Percentiles rank a stretch among this genome's conserved stretches.
phyloP scores from a whole-genome alignment of 2,329 filamentous ascomycete genomes.

The Aspergillus oerlinghausenensis region DNA sequence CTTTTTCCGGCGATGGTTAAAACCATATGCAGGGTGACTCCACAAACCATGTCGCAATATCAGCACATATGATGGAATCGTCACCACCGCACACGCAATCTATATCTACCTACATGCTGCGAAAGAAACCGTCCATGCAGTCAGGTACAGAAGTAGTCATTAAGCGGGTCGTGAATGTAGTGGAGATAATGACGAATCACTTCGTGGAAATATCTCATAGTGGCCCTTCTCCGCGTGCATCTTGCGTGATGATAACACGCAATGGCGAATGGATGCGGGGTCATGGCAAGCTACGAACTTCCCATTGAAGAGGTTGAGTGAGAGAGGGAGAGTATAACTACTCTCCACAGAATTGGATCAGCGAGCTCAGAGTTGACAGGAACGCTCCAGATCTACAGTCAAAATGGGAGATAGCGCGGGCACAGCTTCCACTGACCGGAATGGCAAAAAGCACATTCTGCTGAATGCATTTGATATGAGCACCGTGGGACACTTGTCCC shows the following conservation, averaged over 20 bases:
- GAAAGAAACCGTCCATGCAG: neutral
- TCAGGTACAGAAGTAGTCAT: neutral
- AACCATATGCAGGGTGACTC: too few relatives aligned
- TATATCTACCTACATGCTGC: neutral
- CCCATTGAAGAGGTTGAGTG: neutral
- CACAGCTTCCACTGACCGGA: neutral
- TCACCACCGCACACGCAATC: neutral
- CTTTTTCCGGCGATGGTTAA: too few relatives aligned
- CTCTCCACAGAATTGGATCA: neutral
- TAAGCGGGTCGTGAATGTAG: conserved; percentile 9
- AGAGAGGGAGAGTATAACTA: neutral
- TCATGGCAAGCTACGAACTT: neutral
- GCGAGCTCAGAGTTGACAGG: conserved; percentile 5
- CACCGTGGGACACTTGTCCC: conserved; percentile 60
- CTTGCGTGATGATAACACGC: conserved; percentile 9
- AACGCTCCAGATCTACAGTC: neutral
- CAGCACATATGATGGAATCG: neutral
- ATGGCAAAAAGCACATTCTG: conserved; percentile 51
- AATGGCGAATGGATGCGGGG: conserved; percentile 14
- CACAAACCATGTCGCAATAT: neutral
- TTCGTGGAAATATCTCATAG: neutral
- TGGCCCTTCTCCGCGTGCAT: neutral
- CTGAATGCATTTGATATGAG: conserved; percentile 65
- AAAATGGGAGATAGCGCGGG: conserved; percentile 17
- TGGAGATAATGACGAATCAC: conserved; percentile 21